These are phyloP conservation scores for Hyparrhenia diplandra DNA, from an alignment of 176 grass and related monocot genomes.

Conservation along the genomic window DNA sequence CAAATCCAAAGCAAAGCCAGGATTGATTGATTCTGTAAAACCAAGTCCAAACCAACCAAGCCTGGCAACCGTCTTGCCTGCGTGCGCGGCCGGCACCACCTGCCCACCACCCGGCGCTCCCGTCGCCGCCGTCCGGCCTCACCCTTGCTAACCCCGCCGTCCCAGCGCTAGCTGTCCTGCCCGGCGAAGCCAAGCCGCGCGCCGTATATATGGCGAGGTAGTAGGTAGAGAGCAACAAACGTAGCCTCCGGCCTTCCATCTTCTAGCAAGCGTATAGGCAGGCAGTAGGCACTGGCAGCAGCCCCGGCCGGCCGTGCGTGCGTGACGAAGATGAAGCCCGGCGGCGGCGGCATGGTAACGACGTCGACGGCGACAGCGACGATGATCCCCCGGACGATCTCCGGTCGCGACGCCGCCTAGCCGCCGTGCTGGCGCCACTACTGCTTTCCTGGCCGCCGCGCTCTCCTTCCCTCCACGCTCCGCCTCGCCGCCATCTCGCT, in stretches of 20 bases:
- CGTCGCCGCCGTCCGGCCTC: not conserved
- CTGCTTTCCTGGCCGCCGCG: slow-evolving; percentile 44
- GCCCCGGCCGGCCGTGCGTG: no score
- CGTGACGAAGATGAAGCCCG: not conserved
- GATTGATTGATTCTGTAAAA: no score
- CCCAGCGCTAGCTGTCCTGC: no score
- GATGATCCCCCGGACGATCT: not conserved
- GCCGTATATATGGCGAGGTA: not conserved
- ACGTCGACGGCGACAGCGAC: not conserved
- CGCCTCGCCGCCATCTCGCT: no score
- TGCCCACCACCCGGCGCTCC: not conserved
- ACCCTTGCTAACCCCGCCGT: no score
- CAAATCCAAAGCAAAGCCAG: no score
- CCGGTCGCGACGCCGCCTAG: not conserved
- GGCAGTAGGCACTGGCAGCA: no score
- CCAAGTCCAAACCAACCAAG: not conserved
- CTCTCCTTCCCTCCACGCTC: slow-evolving; percentile 47
- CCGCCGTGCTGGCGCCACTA: slow-evolving; percentile 30
- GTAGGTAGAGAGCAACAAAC: not conserved
- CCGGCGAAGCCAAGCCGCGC: no score
- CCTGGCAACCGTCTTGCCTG: not conserved
- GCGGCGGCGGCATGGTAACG: not conserved
- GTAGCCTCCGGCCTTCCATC: not conserved
- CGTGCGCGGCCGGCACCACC: not conserved
- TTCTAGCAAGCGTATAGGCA: not conserved